Base-by-base conservation (phyloP, 352 stramenopile species). In the Sclerospora graminicola region DNA sequence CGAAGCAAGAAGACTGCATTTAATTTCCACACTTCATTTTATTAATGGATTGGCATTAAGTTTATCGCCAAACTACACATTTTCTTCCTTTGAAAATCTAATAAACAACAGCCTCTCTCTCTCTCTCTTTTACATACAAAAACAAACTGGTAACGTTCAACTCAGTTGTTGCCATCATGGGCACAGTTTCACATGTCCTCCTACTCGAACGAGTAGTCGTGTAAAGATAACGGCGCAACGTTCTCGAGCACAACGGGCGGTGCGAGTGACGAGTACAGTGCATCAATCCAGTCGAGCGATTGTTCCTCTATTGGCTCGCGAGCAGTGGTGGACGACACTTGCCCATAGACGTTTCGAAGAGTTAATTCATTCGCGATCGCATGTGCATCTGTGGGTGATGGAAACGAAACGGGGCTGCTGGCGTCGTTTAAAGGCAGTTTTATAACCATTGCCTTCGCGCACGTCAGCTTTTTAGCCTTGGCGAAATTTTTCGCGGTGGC, bases 211-310 rank as follows among this genome's bases (percentile, higher is more conserved):
- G 52, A 35, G 35, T 60, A 45, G 45, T 69, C 55, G 16, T 45
- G 35, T 31, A 64, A 69, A 6, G 44, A 62, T 20, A 56, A 42
- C 27, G 35, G 36, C 32, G 47, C 39, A 16, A 47, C 42, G 30
- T 47, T 38, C 14, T 53, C 38, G n/a, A 57, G 37, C 20, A 51
- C 35, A 21, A 60, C 37, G 24, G 52, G 45, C 16, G 54, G 48
- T 28, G 70, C 53, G 29, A 78, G 57, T 18, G 66, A 74, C 40
- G 63, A 72, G 51, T 68, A 78, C 28, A 78, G 54, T 37, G 46
- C 55, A 35, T 78, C 66, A n/a, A 78, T 50, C 66, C 66, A 78
- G 44, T 78, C 66, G 8, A 76, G 42, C 11, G 61, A 72, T 8
- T 69, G 46, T n/a, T 48, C 42, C 16, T 54, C 41, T 29, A 23